Base-by-base conservation (phyloP, 768 basidiomycete genomes). In the Podaxis sp. region DNA sequence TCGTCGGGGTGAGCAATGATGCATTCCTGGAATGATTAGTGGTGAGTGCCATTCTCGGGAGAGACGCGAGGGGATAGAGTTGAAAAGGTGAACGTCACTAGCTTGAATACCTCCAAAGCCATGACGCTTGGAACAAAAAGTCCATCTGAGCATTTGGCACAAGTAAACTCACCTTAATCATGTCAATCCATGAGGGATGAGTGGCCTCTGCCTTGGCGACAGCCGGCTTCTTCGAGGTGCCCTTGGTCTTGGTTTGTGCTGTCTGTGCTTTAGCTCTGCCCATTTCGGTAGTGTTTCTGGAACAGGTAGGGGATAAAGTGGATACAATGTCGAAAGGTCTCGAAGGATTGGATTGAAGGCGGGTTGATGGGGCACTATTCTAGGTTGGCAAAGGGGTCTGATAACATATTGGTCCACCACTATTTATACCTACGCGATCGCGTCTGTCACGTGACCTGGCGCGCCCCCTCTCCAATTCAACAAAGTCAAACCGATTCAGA, bases 1-100 rank as follows among this genome's bases (percentile, higher is more conserved):
- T 93, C 92, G 36, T 93, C 92, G 6, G 83, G 83, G 75, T 87
- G 77, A 59, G 78, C 81, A 65, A 82, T 75, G 74, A 96, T 92
- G 69, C 92, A 93, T 79, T 95, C 94, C 93, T 95, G 77, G 67
- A 66, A 42, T 64, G 56, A 59, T 46, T 52, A 46, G 44, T 22
- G 60, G 57, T 65, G 57, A 55, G 44, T 54, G 26, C n/a, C 26
- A 55, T 65, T 69, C 33, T 42, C 54, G 53, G 9, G 54, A 49
- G 46, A 61, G 22, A 57, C 13, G 52, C 49, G 26, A 49, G 26
- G 48, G 9, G 46, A 63, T 52, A 57, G 57, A 28, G 44, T 49
- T 39, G 42, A 33, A 2, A 52, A 13, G 57, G 60, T 17, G 49
- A n/a, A 40, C 28, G 52, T 42, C 61, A 38, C 52, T 26, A 24